phyloP scores from a whole-genome alignment of 1,284 basidiomycete genomes.

The Ceratobasidium sp. region DNA sequence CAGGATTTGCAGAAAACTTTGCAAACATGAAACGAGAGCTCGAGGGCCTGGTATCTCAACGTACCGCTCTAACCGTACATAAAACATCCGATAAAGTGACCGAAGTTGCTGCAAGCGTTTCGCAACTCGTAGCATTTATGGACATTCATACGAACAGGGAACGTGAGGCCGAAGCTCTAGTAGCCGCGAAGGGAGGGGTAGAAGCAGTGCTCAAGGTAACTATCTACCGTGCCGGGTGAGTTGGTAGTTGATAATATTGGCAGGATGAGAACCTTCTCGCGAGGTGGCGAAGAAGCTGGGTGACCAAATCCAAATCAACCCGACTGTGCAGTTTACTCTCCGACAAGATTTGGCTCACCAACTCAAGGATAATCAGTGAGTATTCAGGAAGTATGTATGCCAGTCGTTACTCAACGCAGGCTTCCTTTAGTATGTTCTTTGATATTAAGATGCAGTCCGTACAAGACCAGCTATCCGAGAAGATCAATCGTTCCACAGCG shows the following conservation, averaged over 20 bases:
- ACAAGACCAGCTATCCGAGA: slow-evolving; percentile 20
- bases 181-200: not conserved
- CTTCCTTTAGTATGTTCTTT: slow-evolving; percentile 3
- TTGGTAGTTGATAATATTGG: not conserved
- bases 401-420: not conserved
- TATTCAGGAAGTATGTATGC: not conserved
- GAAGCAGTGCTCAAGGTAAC: slow-evolving; percentile 8
- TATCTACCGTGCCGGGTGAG: not conserved
- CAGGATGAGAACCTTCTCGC: slow-evolving; percentile 10
- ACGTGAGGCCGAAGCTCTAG: slow-evolving; percentile 10
- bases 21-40: slow-evolving; percentile 3
- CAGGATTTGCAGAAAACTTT: slow-evolving; percentile 4
- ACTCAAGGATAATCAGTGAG: slow-evolving; percentile 15
- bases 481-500: slow-evolving; percentile 8
- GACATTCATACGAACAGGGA: slow-evolving; percentile 19
- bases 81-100: not conserved
- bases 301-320: slow-evolving; percentile 14
- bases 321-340: slow-evolving; percentile 14
- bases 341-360: slow-evolving; percentile 20
- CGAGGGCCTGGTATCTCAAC: slow-evolving; percentile 4
- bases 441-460: slow-evolving; percentile 18
- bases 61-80: slow-evolving; percentile 10
- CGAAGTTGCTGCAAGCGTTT: not conserved
- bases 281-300: slow-evolving; percentile 19
- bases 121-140: slow-evolving; percentile 13